These are phyloP conservation scores for Coniochaeta prunicola DNA, from an alignment of 2,329 filamentous ascomycete genomes.

Conservation along the genomic window DNA sequence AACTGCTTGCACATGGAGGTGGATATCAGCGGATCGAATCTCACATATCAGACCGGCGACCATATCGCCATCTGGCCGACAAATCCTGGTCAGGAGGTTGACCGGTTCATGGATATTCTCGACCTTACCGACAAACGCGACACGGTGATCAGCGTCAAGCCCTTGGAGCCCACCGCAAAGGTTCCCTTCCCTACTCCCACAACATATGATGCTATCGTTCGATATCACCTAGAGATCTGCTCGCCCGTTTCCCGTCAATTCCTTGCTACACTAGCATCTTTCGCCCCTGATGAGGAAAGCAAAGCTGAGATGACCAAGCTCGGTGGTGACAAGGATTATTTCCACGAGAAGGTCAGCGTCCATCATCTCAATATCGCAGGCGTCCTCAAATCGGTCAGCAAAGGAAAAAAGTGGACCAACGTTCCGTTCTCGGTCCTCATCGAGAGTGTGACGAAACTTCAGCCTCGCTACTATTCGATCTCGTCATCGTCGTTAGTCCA, in stretches of 20 bases:
- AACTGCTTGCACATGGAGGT: constrained; percentile 98
- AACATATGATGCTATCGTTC: constrained; percentile 85
- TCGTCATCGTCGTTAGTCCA: constrained; percentile 94
- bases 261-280: constrained; percentile 76
- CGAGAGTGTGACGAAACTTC: constrained; percentile 88
- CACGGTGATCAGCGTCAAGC: constrained; percentile 79
- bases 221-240: constrained; percentile 96
- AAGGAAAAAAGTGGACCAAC: constrained; percentile 69
- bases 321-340: constrained; percentile 91
- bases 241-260: constrained; percentile 96
- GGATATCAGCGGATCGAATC: constrained; percentile 79
- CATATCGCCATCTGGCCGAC: constrained; percentile 97
- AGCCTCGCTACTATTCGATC: constrained; percentile 98
- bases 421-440: constrained; percentile 94
- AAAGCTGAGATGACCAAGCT: constrained; percentile 87
- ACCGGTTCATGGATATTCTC: constrained; percentile 76
- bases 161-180: constrained; percentile 90
- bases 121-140: constrained; percentile 71
- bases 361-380: constrained; percentile 87
- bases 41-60: constrained; percentile 92
- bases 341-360: constrained; percentile 75
- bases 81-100: constrained; percentile 86
- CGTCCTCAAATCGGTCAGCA: constrained; percentile 65
- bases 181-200: constrained; percentile 96
- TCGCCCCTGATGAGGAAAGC: constrained; percentile 75